Base-by-base conservation (phyloP, 257 asterid genomes). In the Solanum okadae region DNA sequence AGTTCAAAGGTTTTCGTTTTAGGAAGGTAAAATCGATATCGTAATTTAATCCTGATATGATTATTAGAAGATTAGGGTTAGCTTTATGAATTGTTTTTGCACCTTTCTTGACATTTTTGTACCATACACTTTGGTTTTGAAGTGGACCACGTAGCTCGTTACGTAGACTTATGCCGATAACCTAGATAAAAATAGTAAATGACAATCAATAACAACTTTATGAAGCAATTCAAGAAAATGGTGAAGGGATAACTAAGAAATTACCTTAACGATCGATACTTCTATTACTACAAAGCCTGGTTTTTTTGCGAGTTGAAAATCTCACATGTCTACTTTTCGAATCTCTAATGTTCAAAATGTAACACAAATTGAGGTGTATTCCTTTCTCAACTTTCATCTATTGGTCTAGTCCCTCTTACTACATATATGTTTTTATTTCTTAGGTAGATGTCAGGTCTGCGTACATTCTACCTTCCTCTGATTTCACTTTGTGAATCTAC, bases 61-160 rank as follows among this genome's bases (percentile, higher is more conserved):
- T 88, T 22, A 93, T 79, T 4, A 95, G 92, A 25, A 93, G 67
- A 3, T 87, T 88, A 4, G 94, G 94, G 46, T 93, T 95, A 31
- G 87, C 91, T 46, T 34, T 46, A 89, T 93, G 92, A 18, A 93
- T 89, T 31, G 89, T 76, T 22, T 10, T 89, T 44, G 93, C 95
- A 18, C 95, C 96, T 61, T 76, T 61, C 5, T 88, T n/a, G 8
- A 95, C 87, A 87, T 91, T 79, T 25, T 79, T 27, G 12, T 91
- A 87, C 97, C 98, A 94, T 18, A 27, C 35, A 7, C 61, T 87
- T 68, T 72, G 87, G 61, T 91, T 92, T 63, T 93, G 94, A 8
- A 81, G 90, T 3, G 95, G 93, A 2, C 98, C 95, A 1, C 97
- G 95, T 16, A 94, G 90, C 91, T 95, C 97, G 68, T 95, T 95